A percentile compares a stretch with the other conserved stretches of the same genome.
phyloP scores from a whole-genome alignment of 1,139 yeast species.

The Pneumocystis canis region DNA sequence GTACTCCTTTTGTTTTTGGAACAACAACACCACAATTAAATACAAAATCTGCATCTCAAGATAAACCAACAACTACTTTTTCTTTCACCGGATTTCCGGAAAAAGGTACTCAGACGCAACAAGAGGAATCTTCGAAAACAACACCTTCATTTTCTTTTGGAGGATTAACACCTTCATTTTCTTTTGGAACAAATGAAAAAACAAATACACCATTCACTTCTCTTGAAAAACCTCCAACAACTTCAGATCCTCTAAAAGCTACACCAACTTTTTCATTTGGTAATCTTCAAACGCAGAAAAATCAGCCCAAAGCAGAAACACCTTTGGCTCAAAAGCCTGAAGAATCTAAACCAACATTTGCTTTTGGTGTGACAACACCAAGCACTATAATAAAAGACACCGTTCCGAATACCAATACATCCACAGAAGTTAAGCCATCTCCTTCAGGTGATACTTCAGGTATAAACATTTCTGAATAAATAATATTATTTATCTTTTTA shows the following conservation, averaged over 20 bases:
- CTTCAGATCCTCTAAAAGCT: not conserved
- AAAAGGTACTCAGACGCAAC: not conserved
- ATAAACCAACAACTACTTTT: not conserved
- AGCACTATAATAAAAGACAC: not conserved
- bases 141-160: not conserved
- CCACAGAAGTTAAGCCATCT: not conserved
- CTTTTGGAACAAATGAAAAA: not conserved
- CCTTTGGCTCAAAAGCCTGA: conserved; percentile 11
- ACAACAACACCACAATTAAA: not conserved
- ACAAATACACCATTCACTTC: conserved; percentile 1
- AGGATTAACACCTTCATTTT: conserved; percentile 3
- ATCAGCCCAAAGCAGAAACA: conserved; percentile 1
- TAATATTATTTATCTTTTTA: not conserved
- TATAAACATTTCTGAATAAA: not conserved
- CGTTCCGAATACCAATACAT: not conserved
- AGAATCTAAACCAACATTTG: conserved; percentile 9
- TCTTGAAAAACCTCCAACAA: not conserved
- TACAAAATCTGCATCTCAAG: not conserved
- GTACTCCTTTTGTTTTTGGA: not conserved
- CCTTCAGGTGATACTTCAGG: not conserved
- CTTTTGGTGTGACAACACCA: not conserved
- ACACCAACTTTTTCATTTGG: not conserved
- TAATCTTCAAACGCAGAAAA: not conserved
- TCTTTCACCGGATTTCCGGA: not conserved
- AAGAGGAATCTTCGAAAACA: not conserved